Conservation (phyloP, 768 basidiomycete genomes). For the Lactarius pseudohatsudake region DNA sequence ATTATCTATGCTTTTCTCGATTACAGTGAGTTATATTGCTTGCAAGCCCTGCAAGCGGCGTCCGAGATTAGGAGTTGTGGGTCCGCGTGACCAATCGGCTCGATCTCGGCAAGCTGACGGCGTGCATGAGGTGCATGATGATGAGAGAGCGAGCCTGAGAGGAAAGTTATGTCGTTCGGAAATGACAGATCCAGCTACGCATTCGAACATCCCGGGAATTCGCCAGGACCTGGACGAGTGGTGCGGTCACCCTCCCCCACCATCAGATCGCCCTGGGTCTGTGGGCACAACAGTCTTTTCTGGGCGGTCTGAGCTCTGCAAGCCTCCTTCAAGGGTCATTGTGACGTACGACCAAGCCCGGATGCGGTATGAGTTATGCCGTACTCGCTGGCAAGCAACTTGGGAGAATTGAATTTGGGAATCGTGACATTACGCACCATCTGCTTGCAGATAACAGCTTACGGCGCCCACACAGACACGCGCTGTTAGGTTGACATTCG, state of each 20-base stretch:
- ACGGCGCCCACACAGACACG: conserved; percentile 11
- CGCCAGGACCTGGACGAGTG: conserved; percentile 6
- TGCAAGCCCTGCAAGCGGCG: background rate
- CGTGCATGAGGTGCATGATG: conserved; percentile 19
- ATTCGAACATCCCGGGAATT: conserved; percentile 25
- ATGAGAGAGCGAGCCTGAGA: background rate
- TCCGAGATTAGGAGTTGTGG: conserved; percentile 4
- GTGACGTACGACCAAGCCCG: conserved; percentile 21
- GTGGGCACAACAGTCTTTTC: conserved; percentile 8
- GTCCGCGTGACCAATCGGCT: conserved; percentile 19
- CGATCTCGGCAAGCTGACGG: conserved; percentile 18
- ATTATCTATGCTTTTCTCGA: background rate
- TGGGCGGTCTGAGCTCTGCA: background rate
- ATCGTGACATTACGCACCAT: conserved; percentile 13
- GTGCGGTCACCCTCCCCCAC: background rate
- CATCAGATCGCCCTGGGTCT: background rate
- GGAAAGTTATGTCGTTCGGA: conserved; percentile 22
- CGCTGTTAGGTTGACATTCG: background rate
- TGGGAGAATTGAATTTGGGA: background rate
- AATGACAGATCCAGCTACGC: conserved; percentile 23
- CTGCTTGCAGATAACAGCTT: conserved; percentile 1
- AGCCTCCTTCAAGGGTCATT: conserved; percentile 22
- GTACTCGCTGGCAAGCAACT: conserved; percentile 14
- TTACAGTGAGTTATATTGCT: background rate
- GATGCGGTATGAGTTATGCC: conserved; percentile 18